These are phyloP conservation scores for Tricholomella constricta DNA, from an alignment of 768 basidiomycete species.

Conservation along the genomic window DNA sequence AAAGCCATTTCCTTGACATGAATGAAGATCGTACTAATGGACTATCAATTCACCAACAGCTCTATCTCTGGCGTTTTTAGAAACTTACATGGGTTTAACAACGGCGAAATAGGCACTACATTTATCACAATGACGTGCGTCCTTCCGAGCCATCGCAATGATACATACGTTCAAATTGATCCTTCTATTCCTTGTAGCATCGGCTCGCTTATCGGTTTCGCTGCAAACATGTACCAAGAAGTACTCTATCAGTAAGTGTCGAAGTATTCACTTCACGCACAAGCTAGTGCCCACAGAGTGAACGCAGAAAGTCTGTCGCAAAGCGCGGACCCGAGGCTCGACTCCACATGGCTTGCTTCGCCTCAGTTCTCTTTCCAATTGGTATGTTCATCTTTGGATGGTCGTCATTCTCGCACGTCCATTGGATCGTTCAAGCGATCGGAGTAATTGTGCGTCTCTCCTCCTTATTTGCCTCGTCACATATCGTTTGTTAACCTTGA, in stretches of 20 bases:
- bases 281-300: background rate
- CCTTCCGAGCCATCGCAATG: background rate
- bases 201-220: conserved; percentile 53
- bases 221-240: conserved; percentile 50
- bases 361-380: conserved; percentile 52
- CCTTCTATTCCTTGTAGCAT: conserved; percentile 42
- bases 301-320: conserved; percentile 33
- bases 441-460: conserved; percentile 44
- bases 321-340: conserved; percentile 57
- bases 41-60: conserved; percentile 28
- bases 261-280: no score
- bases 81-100: conserved; percentile 58
- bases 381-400: conserved; percentile 79
- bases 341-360: conserved; percentile 56
- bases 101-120: conserved; percentile 58
- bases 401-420: conserved; percentile 54
- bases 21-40: background rate
- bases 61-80: conserved; percentile 60
- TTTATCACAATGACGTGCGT: conserved; percentile 58
- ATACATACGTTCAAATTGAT: background rate
- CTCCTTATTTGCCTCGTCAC: conserved; percentile 4
- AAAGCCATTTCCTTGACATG: conserved; percentile 10
- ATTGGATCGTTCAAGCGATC: conserved; percentile 63
- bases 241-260: conserved; percentile 47
- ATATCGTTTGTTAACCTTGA: no score